A percentile compares a stretch with the other conserved stretches of the same genome.
These are phyloP conservation scores for Pleurotus salmoneostramineus DNA, from an alignment of 768 basidiomycete genomes.

Conservation along the genomic window DNA sequence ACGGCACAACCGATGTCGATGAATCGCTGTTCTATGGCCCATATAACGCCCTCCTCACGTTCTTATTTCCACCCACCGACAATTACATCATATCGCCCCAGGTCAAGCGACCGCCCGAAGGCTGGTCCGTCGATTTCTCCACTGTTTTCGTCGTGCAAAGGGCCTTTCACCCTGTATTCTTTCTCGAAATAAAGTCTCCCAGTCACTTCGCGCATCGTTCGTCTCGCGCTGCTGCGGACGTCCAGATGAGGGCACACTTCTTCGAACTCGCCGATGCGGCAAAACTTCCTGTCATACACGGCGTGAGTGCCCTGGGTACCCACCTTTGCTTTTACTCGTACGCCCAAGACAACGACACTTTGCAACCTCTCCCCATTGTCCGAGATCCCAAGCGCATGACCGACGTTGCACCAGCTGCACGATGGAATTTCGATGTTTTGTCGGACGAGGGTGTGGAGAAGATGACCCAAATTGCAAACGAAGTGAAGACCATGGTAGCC, in stretches of 20 bases:
- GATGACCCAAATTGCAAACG: constrained; percentile 23
- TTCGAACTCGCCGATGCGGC: constrained; percentile 9
- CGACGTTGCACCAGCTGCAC: constrained; percentile 23
- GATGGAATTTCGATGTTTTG: constrained; percentile 32
- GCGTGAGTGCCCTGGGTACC: constrained; percentile 15
- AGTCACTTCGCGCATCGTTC: constrained; percentile 9
- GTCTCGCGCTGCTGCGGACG: constrained; percentile 12
- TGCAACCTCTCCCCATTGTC: constrained; percentile 14
- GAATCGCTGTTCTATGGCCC: constrained; percentile 13
- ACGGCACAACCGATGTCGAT: too few relatives aligned
- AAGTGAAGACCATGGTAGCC: constrained; percentile 4
- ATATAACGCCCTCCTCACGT: constrained; percentile 15
- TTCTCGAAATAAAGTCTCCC: constrained; percentile 13
- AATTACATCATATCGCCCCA: constrained; percentile 11
- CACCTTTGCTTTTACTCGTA: constrained; percentile 13
- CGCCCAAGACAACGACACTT: constrained; percentile 2
- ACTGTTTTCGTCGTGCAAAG: constrained; percentile 9
- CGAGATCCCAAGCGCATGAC: constrained; percentile 8
- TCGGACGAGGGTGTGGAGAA: constrained; percentile 25
- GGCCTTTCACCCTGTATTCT: constrained; percentile 13
- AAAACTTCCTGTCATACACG: constrained; percentile 8
- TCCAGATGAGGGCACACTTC: constrained; percentile 15
- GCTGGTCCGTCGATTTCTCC: constrained; percentile 1
- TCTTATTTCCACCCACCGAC: constrained; percentile 13
- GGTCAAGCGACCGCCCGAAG: background rate